These are phyloP conservation scores for Taphrina sp. DNA, from an alignment of 1,139 yeast species.

Conservation along the genomic window DNA sequence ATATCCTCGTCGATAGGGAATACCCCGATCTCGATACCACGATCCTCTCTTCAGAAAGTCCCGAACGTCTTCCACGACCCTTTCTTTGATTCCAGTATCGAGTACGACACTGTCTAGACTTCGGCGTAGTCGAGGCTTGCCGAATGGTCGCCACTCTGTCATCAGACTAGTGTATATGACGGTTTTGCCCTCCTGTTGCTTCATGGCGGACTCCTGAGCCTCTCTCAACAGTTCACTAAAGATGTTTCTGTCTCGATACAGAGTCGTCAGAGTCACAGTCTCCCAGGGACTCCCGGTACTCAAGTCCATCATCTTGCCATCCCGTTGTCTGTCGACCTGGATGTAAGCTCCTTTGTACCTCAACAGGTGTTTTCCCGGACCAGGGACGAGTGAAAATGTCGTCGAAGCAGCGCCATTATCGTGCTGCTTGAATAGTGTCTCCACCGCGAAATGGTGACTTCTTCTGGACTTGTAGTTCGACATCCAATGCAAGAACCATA, in stretches of 20 bases:
- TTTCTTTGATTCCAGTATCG: conserved; percentile 69
- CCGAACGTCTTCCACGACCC: conserved; percentile 65
- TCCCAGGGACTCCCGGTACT: conserved; percentile 93
- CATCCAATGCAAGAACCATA: conserved; percentile 98
- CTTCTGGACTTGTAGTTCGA: conserved; percentile 50
- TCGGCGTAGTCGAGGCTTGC: conserved; percentile 89
- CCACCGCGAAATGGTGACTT: conserved; percentile 77
- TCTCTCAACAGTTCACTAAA: conserved; percentile 74
- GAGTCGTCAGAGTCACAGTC: conserved; percentile 85
- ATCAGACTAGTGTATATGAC: conserved; percentile 94
- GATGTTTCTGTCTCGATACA: conserved; percentile 73
- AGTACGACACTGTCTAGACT: conserved; percentile 79
- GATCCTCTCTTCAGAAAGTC: conserved; percentile 77
- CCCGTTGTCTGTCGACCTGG: conserved; percentile 83
- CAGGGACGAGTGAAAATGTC: conserved; percentile 90
- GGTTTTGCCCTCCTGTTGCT: conserved; percentile 86
- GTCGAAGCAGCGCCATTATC: conserved; percentile 90
- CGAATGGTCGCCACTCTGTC: conserved; percentile 98
- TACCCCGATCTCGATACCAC: conserved; percentile 95
- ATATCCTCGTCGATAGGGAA: conserved; percentile 95
- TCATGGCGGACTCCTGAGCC: conserved; percentile 79
- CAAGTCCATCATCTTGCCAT: conserved; percentile 84
- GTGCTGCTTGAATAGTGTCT: conserved; percentile 82
- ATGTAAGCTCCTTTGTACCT: conserved; percentile 84
- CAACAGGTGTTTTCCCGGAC: conserved; percentile 91